Evolutionary conservation across 805 yeast species (phyloP).

Genomic region (Yarrowia sp.): DNA sequence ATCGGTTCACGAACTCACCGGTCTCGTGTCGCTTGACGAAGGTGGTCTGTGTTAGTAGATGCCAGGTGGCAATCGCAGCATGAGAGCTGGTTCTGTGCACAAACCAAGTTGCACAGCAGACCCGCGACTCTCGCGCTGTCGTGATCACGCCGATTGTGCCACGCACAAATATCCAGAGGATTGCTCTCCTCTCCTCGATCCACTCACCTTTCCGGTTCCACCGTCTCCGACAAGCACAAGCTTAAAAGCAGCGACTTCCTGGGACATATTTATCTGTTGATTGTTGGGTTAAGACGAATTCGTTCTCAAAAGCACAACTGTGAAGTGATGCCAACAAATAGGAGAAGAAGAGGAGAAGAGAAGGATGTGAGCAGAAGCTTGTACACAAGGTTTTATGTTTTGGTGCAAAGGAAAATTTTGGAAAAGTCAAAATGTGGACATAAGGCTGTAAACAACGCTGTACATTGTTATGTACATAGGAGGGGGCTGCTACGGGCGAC

Average conservation of each 20-base stretch:
- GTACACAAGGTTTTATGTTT: neutral
- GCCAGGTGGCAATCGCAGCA: no score
- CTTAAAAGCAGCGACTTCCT: conserved; percentile 88
- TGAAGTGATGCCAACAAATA: conserved; percentile 8
- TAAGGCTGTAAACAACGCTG: conserved; percentile 22
- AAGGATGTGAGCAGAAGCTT: neutral
- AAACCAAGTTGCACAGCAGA: no score
- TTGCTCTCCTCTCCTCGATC: neutral
- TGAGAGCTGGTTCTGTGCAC: no score
- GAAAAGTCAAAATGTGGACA: conserved; percentile 8
- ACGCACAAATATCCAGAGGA: neutral
- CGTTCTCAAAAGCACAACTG: neutral
- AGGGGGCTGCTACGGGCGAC: no score
- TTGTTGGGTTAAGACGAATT: neutral
- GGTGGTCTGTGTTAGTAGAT: conserved; percentile 62
- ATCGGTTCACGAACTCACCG: conserved; percentile 97
- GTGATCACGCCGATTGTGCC: no score
- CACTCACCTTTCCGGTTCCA: conserved; percentile 94
- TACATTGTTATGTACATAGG: no score
- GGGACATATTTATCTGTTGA: conserved; percentile 36
- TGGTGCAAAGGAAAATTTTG: conserved; percentile 22
- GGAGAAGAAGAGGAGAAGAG: conserved; percentile 24
- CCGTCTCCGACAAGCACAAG: conserved; percentile 99
- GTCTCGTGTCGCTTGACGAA: conserved; percentile 99
- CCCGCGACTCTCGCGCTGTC: no score